A percentile compares a stretch with the other conserved stretches of the same genome.
Evolutionary conservation across 2,329 filamentous ascomycete species (phyloP).

Genomic region (Fonsecaea multimorphosa): DNA sequence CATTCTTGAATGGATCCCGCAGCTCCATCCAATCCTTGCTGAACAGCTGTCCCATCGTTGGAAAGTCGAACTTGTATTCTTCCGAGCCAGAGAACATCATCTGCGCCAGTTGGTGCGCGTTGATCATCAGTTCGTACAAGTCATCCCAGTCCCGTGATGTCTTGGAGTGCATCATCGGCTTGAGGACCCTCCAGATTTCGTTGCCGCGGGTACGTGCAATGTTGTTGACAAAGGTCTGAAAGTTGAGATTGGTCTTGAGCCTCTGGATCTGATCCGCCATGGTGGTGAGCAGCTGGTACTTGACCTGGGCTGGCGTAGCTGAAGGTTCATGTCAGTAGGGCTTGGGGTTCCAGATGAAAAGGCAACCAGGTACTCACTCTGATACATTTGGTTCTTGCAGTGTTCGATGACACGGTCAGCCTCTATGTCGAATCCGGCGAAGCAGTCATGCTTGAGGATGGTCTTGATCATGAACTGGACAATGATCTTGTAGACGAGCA

Average conservation of each 20-base stretch:
- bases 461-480: slow-evolving; percentile 31
- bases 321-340: slow-evolving; percentile 5
- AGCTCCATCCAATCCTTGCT: slow-evolving; percentile 19
- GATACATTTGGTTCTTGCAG: slow-evolving; percentile 29
- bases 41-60: slow-evolving; percentile 17
- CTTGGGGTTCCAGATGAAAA: background rate
- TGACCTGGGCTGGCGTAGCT: slow-evolving; percentile 34
- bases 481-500: slow-evolving; percentile 36
- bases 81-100: slow-evolving; percentile 30
- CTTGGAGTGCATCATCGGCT: slow-evolving; percentile 32
- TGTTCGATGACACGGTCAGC: slow-evolving; percentile 28
- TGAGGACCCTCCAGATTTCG: slow-evolving; percentile 32
- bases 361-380: slow-evolving; percentile 14
- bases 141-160: slow-evolving; percentile 34
- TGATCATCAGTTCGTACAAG: slow-evolving; percentile 28
- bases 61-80: slow-evolving; percentile 34
- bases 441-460: slow-evolving; percentile 30
- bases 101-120: slow-evolving; percentile 32
- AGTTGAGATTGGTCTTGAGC: slow-evolving; percentile 26
- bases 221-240: slow-evolving; percentile 22
- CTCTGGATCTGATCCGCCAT: slow-evolving; percentile 28
- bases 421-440: slow-evolving; percentile 31
- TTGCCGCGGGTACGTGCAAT: slow-evolving; percentile 25
- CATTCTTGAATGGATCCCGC: slow-evolving; percentile 17
- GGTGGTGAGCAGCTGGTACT: slow-evolving; percentile 30